A percentile compares a stretch with the other conserved stretches of the same genome.
Evolutionary conservation across 2,329 filamentous ascomycete genomes (phyloP).

Genomic region (Zasmidium cellare): DNA sequence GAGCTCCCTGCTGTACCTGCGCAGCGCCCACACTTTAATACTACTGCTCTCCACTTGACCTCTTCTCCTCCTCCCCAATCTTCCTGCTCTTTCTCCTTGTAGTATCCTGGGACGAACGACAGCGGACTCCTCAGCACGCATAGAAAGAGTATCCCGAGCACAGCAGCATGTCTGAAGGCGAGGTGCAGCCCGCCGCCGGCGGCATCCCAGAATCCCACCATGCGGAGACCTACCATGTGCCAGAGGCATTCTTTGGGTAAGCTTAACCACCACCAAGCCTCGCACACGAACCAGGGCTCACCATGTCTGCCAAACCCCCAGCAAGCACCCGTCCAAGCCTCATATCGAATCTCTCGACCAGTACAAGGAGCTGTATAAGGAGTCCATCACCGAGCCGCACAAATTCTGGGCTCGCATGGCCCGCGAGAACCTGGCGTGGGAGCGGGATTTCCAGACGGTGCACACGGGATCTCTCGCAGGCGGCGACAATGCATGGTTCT

Average conservation of each 20-base stretch:
- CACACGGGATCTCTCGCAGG: slow-evolving; percentile 71
- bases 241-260: slow-evolving; percentile 42
- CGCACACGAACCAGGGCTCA: background rate
- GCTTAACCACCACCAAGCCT: slow-evolving; percentile 13
- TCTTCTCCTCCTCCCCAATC: background rate
- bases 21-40: background rate
- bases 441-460: slow-evolving; percentile 88
- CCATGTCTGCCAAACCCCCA: slow-evolving; percentile 28
- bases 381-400: slow-evolving; percentile 87
- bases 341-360: slow-evolving; percentile 61
- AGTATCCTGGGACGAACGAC: background rate
- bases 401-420: slow-evolving; percentile 88
- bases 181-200: slow-evolving; percentile 19
- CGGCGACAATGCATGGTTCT: slow-evolving; percentile 91
- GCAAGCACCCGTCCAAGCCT: slow-evolving; percentile 62
- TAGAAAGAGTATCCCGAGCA: background rate
- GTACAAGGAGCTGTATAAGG: slow-evolving; percentile 65
- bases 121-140: background rate
- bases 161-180: slow-evolving; percentile 26
- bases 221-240: slow-evolving; percentile 30
- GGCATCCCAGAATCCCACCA: slow-evolving; percentile 29
- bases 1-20: background rate
- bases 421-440: slow-evolving; percentile 87
- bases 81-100: background rate
- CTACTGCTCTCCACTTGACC: background rate